Evolutionary conservation across 345 rosid species (phyloP).

Genomic region (Salix udensis): DNA sequence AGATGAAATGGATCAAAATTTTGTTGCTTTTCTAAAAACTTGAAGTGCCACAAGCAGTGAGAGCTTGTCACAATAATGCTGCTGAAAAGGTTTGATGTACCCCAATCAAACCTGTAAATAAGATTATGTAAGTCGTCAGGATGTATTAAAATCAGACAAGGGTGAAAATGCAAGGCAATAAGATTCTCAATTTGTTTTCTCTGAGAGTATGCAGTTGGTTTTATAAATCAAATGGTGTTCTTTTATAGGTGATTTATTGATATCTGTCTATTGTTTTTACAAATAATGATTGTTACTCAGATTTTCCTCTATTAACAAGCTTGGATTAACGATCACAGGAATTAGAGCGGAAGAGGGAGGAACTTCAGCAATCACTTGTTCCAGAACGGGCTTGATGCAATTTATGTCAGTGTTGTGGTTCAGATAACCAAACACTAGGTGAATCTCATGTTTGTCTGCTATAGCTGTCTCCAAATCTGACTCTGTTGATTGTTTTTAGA

Average conservation of each 20-base stretch:
- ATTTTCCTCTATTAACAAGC: background rate
- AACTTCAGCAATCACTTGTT: conserved; percentile 79
- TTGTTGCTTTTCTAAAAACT: background rate
- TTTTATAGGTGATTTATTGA: background rate
- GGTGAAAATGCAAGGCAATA: background rate
- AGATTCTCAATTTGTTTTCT: background rate
- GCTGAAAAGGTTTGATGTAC: background rate
- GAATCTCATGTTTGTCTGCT: conserved; percentile 5
- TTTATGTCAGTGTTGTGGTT: background rate
- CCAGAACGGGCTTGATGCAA: conserved; percentile 39
- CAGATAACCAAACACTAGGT: background rate
- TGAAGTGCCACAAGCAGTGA: background rate
- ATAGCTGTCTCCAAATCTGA: background rate
- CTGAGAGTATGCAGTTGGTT: background rate
- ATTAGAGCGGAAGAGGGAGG: conserved; percentile 69
- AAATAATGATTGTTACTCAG: background rate
- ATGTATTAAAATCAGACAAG: background rate
- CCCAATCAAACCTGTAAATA: no score
- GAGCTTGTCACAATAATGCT: background rate
- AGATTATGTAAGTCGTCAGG: background rate
- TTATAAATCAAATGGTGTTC: background rate
- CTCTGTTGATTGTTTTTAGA: background rate
- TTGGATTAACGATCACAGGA: conserved; percentile 44
- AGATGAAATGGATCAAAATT: background rate
- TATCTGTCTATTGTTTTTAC: background rate